Evolutionary conservation across 495 filamentous ascomycete species (phyloP).

Genomic region (Penicillium daleae): DNA sequence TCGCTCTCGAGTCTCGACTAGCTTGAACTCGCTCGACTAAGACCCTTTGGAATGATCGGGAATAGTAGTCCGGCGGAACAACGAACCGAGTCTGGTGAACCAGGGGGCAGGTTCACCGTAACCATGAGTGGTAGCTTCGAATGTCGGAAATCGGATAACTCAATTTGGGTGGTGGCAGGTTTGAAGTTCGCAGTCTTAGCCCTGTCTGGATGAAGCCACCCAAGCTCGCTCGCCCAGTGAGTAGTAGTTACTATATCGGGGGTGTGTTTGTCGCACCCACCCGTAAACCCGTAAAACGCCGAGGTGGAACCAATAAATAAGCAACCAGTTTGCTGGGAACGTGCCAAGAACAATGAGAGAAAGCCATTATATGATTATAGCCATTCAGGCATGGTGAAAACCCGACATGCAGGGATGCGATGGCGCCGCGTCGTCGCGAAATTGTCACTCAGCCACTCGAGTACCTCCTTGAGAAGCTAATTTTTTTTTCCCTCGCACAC

Average conservation of each 20-base stretch:
- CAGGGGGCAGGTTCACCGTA: neutral
- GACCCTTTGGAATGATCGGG: neutral
- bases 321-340: neutral
- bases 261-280: neutral
- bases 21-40: neutral
- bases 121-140: conserved; percentile 1
- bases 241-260: conserved; percentile 4
- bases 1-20: neutral
- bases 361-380: conserved; percentile 1
- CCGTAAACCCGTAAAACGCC: neutral
- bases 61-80: conserved; percentile 5
- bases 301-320: neutral
- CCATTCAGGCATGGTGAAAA: conserved; percentile 3
- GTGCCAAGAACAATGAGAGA: neutral
- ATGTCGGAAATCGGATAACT: neutral
- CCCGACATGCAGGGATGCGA: conserved; percentile 3
- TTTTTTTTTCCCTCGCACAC: too few relatives aligned
- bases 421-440: conserved; percentile 4
- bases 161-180: neutral
- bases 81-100: conserved; percentile 6
- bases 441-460: neutral
- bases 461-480: neutral
- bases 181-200: conserved; percentile 1
- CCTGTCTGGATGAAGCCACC: neutral
- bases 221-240: neutral